Base-by-base conservation (phyloP, 192 early-diverging fungal species). In the Mortierella antarctica region DNA sequence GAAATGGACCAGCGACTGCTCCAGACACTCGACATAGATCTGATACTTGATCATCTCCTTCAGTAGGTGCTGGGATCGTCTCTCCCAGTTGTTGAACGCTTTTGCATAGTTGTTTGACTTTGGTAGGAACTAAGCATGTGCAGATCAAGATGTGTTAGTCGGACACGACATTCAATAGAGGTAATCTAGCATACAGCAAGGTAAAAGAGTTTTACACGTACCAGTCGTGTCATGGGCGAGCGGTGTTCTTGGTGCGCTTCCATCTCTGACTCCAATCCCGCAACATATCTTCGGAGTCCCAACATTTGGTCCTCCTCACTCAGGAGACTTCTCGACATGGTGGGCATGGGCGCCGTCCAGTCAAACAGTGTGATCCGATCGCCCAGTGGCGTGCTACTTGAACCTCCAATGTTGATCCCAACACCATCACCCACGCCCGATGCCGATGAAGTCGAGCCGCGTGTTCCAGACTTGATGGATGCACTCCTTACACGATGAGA, bases 41-140 rank as follows among this genome's bases (percentile, higher is more conserved):
- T 93, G 91, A 65, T 93, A 92, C 71, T 93, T 95, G 82, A 95
- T 91, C 72, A 93, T 92, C 84, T 95, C 93, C 78, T 93, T 89
- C 48, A 95, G 71, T 41, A 95, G 80, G 74, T 93, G 90, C 69
- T 92, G 90, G 12, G 92, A 92, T 76, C 91, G 91, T 62, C 88
- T 85, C 83, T 95, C 93, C 93, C 93, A 95, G 70, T 95, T 95
- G 12, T 88, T 83, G 63, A 93, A 87, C 8, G 89, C 93, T 69
- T 88, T 90, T 5, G 88, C 73, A 80, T 89, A 75, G 72, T 91
- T 88, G 47, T 81, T 82, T 23, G 89, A 88, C 57, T 86, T 84
- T 23, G 85, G 85, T 46, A 70, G 82, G 66, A 93, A 95, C 83
- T 92, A 85, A 60, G 71, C 9, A 17, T 42, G n/a, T 14, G 46